A percentile compares a stretch with the other conserved stretches of the same genome.
These are phyloP conservation scores for Curvularia hawaiiensis DNA, from an alignment of 2,329 filamentous ascomycete genomes.

Conservation along the genomic window DNA sequence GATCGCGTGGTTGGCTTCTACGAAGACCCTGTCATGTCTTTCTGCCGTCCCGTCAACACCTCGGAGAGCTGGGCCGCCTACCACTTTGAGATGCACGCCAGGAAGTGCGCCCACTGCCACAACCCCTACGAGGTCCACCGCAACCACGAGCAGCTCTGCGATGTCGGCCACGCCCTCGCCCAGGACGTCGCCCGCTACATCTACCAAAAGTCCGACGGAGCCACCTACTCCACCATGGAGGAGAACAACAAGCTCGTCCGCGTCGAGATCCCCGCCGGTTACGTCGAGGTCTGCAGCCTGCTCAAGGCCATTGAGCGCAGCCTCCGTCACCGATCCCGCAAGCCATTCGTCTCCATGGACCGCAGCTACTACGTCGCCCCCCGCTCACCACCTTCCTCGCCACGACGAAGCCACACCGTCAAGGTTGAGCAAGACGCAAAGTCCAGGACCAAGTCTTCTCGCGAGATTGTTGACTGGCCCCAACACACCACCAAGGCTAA, in stretches of 20 bases:
- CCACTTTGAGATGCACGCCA: slow-evolving; percentile 55
- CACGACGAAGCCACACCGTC: slow-evolving; percentile 36
- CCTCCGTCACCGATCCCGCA: slow-evolving; percentile 43
- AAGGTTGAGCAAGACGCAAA: slow-evolving; percentile 41
- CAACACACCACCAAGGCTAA: slow-evolving; percentile 22
- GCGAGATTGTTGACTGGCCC: slow-evolving; percentile 48
- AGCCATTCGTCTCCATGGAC: slow-evolving; percentile 52
- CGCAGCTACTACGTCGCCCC: slow-evolving; percentile 50
- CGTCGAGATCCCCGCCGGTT: slow-evolving; percentile 52
- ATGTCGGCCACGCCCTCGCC: slow-evolving; percentile 51
- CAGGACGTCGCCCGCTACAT: slow-evolving; percentile 53
- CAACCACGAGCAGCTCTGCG: slow-evolving; percentile 50
- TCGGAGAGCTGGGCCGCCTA: slow-evolving; percentile 54
- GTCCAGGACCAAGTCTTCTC: slow-evolving; percentile 32
- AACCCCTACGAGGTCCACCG: slow-evolving; percentile 52
- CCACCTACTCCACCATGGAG: slow-evolving; percentile 42
- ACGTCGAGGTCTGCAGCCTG: slow-evolving; percentile 48
- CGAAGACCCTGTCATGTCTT: slow-evolving; percentile 45
- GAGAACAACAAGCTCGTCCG: slow-evolving; percentile 51
- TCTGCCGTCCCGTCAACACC: slow-evolving; percentile 49
- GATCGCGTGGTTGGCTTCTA: slow-evolving; percentile 44
- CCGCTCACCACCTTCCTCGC: slow-evolving; percentile 36
- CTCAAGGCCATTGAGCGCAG: slow-evolving; percentile 51
- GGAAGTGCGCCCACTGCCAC: slow-evolving; percentile 52
- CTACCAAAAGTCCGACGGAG: slow-evolving; percentile 45